Percentiles rank a stretch among this genome's conserved stretches.
Evolutionary conservation across 2,329 filamentous ascomycete species (phyloP).

Genomic region (Colletotrichum gigasporum): DNA sequence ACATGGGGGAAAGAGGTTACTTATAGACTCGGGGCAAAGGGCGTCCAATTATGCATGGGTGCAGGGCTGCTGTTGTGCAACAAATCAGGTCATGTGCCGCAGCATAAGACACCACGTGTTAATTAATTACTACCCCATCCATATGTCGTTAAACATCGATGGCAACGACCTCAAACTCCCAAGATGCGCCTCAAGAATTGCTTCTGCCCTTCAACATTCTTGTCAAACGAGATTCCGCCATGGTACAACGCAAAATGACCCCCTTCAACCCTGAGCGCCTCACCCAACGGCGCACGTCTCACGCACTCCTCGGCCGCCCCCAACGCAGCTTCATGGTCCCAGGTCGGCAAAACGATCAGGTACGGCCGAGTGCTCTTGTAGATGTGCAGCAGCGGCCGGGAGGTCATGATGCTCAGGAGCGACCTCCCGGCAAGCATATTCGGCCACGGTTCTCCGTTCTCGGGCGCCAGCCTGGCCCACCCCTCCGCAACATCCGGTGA

Average conservation of each 20-base stretch:
- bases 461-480: constrained; percentile 8
- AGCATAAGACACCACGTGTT: too few species aligned
- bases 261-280: constrained; percentile 12
- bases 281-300: constrained; percentile 12
- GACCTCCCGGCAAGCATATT: constrained; percentile 20
- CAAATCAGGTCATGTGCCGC: too few species aligned
- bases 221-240: constrained; percentile 11
- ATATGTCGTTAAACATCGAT: too few species aligned
- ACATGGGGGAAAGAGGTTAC: too few species aligned
- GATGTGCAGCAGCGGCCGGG: constrained; percentile 9
- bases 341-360: constrained; percentile 16
- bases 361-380: constrained; percentile 15
- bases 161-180: too few species aligned
- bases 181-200: constrained; percentile 11
- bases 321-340: constrained; percentile 22
- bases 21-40: too few species aligned
- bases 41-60: too few species aligned
- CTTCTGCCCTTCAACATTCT: constrained; percentile 13
- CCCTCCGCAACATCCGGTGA: constrained; percentile 13
- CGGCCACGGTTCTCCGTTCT: background rate
- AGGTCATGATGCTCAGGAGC: constrained; percentile 9
- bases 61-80: too few species aligned
- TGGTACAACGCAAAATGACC: constrained; percentile 16
- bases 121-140: too few species aligned
- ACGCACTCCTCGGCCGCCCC: constrained; percentile 16